These are phyloP conservation scores for Syzygium malaccense DNA, from an alignment of 441 rosid genomes.

Conservation along the genomic window DNA sequence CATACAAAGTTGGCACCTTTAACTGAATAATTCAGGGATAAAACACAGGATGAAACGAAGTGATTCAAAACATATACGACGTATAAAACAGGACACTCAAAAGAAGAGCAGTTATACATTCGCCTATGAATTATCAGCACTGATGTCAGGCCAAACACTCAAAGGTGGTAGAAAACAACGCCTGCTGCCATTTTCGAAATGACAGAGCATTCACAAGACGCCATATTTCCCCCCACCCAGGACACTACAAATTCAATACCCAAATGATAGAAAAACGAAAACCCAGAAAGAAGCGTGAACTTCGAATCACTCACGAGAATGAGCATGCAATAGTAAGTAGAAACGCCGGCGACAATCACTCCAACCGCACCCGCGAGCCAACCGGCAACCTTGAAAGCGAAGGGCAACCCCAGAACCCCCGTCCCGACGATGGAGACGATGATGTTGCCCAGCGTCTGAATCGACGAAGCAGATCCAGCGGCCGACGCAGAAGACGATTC, in stretches of 20 bases:
- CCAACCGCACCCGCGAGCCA: constrained; percentile 77
- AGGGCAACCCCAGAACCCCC: constrained; percentile 81
- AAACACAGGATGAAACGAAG: not conserved
- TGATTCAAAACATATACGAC: not conserved
- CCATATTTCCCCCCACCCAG: not conserved
- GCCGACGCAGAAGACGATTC: constrained; percentile 7
- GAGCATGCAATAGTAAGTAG: constrained; percentile 85
- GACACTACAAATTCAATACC: not conserved
- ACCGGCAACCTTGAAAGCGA: constrained; percentile 75
- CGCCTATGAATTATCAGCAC: not conserved
- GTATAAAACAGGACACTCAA: not conserved
- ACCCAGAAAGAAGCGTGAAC: not conserved
- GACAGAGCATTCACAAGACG: not conserved
- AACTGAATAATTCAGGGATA: not conserved
- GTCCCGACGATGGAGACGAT: constrained; percentile 85
- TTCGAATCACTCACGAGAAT: constrained; percentile 51
- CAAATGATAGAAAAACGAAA: not conserved
- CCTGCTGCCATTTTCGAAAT: not conserved
- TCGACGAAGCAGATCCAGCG: constrained; percentile 46
- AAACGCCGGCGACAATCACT: constrained; percentile 40
- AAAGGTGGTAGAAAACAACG: not conserved
- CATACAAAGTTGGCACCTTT: not conserved
- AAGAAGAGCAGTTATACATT: not conserved
- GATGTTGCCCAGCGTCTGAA: constrained; percentile 77
- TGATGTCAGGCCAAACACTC: not conserved